Evolutionary conservation across 2,329 filamentous ascomycete species (phyloP), one percentile per base, ranked within the genome.

Genomic region (Chaetomium sp.): DNA sequence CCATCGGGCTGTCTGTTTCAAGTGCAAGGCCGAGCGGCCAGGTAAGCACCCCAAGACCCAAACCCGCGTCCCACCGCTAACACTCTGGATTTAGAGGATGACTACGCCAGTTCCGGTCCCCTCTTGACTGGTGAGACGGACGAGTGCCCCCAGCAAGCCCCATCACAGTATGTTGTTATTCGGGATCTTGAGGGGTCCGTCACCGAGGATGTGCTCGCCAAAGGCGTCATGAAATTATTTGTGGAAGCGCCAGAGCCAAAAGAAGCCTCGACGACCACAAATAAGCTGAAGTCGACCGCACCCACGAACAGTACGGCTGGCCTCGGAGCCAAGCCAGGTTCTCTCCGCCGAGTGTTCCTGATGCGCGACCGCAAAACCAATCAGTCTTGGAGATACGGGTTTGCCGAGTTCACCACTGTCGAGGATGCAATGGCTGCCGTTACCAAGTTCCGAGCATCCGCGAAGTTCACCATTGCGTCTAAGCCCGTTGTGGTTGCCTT

Each of bases 311-410:
- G 80, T 58, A 76, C 76, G 7, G 73, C 79, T 19, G 85, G 86
- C 10, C 75, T 85, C 1, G 89, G 89, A 41, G 89, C 89, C 4
- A 81, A 79, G 55, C 83, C 86, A 36, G 84, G 85, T 19, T 89
- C 88, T n/a, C 73, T 95, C 7, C 82, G 87, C 59, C 83, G 89
- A 51, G 83, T 94, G 1, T 81, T 94, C 58, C 73, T 95, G 33
- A 85, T 94, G 64, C 82, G 89, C 54, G 87, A 92, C 66, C 79
- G 84, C 45, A 78, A 76, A 58, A 86, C 79, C 4, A 80, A 89
- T 53, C 85, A 88, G 58, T 89, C 86, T 51, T 88, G 88, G 78
- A 82, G 85, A 62, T 95, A 89, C 64, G 89, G 89, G 0, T 95
- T 95, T 70, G 89, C 85, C 1, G 89, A 95, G 69, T 95, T 91